Evolutionary conservation across 75 land plant species (phyloP), one percentile per base, ranked within the genome.

Genomic region (Azolla pinnata): DNA sequence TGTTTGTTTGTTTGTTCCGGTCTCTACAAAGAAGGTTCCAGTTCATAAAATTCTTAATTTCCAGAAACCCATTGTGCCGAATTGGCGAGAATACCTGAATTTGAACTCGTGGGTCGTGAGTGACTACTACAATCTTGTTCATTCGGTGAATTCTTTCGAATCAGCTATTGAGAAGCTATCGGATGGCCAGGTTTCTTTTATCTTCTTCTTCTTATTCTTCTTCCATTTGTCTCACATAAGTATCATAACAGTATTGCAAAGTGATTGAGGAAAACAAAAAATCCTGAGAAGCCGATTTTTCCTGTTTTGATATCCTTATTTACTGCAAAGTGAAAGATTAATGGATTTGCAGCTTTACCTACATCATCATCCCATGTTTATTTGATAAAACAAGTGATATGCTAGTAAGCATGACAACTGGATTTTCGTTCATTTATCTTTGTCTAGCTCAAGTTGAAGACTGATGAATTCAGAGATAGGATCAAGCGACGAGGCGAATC

Each of bases 101-200:
- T 63, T 87, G 63, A 90, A 90, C 61, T 59, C 71, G 40, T 90
- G 92, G 97, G 80, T 90, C 29, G 83, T 90, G 5, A 74, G 73
- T 29, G 97, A 90, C 40, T 87, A 90, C 48, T 68, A 72, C 45
- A 73, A 80, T 34, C 75, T 90, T 9, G 92, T 90, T 1, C 46
- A 65, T 17, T 64, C 79, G 31, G 97, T 90, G 31, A 90, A 90
- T 51, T 57, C 64, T 23, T 33, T 90, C 14, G 97, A 90, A 65
- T 68, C 76, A 18, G 33, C 26, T 3, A 75, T 79, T 38, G 71
- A 56, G 57, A 71, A 64, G 12, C 81, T 90, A 7, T 59, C 85
- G 0, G 85, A 90, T 69, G 74, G 74, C 10, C 81, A 90, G 92
- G 90, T 90, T 4, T 17, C 21, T 46, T 38, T 38, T 14, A 7